Evolutionary conservation across 2,329 filamentous ascomycete genomes (phyloP).

Genomic region (Hymenoscyphus occultus): DNA sequence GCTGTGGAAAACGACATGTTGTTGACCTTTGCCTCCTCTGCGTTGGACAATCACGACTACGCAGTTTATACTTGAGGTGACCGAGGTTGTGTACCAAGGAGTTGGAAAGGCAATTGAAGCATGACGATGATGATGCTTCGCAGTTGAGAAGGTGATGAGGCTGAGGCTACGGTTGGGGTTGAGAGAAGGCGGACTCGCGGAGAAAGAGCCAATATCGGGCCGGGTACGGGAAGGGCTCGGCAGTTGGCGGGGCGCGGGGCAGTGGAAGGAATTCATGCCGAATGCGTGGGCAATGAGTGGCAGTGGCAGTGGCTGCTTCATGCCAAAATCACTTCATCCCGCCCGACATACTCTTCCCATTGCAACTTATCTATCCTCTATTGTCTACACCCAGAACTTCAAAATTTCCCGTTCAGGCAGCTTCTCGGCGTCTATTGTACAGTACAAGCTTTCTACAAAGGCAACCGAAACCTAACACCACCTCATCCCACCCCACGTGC

Average conservation of each 20-base stretch:
- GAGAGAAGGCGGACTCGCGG: too few relatives aligned
- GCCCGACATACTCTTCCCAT: neutral
- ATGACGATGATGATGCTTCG: neutral
- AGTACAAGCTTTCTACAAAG: neutral
- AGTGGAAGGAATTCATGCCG: too few relatives aligned
- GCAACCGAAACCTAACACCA: neutral
- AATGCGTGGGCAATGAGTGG: too few relatives aligned
- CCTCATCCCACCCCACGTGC: slow-evolving; percentile 6
- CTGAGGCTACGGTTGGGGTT: neutral
- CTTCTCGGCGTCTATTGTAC: too few relatives aligned
- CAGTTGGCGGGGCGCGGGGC: neutral
- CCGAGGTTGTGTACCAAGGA: neutral
- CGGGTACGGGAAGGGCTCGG: neutral
- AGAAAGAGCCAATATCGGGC: too few relatives aligned
- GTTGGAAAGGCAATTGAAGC: neutral
- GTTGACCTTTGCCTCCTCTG: neutral
- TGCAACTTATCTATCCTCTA: too few relatives aligned
- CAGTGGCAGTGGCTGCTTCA: neutral
- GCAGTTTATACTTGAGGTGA: neutral
- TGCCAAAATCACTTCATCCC: neutral
- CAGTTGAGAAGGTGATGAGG: neutral
- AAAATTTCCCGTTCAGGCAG: too few relatives aligned
- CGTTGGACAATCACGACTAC: neutral
- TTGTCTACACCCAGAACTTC: too few relatives aligned
- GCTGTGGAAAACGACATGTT: neutral